Conservation (phyloP, 1,139 yeast species). For the Kodamaea derodonti region DNA sequence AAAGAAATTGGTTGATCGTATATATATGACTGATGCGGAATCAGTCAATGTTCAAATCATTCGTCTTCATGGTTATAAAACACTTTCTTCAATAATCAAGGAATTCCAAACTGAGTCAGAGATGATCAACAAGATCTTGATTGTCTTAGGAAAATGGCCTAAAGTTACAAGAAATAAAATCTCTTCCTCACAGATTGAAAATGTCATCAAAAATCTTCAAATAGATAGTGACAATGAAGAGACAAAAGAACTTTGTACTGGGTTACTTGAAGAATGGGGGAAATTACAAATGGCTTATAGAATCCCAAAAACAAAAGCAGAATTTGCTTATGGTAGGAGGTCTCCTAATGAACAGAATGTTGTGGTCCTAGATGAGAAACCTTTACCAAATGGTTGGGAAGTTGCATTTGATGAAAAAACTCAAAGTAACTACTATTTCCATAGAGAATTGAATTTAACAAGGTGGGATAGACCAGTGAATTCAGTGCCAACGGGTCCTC, state of each 20-base stretch:
- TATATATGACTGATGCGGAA: constrained; percentile 52
- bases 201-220: constrained; percentile 49
- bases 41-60: constrained; percentile 59
- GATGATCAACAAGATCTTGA: constrained; percentile 45
- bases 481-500: constrained; percentile 25
- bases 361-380: constrained; percentile 17
- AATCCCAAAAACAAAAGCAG: constrained; percentile 53
- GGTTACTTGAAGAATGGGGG: constrained; percentile 67
- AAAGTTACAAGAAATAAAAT: constrained; percentile 77
- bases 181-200: constrained; percentile 73
- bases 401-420: constrained; percentile 43
- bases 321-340: constrained; percentile 27
- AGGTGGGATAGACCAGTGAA: constrained; percentile 58
- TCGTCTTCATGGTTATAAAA: constrained; percentile 83
- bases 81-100: constrained; percentile 58
- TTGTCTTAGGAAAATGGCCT: constrained; percentile 72
- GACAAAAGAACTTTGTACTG: constrained; percentile 34
- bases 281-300: constrained; percentile 76
- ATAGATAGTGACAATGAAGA: constrained; percentile 26
- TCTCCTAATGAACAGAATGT: constrained; percentile 9
- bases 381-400: constrained; percentile 53
- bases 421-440: constrained; percentile 49
- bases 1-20: constrained; percentile 62
- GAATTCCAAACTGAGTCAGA: constrained; percentile 29
- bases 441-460: constrained; percentile 41